These are phyloP conservation scores for Bigelowiella natans DNA, from an alignment of 78 protist genomes.

Conservation along the genomic window DNA sequence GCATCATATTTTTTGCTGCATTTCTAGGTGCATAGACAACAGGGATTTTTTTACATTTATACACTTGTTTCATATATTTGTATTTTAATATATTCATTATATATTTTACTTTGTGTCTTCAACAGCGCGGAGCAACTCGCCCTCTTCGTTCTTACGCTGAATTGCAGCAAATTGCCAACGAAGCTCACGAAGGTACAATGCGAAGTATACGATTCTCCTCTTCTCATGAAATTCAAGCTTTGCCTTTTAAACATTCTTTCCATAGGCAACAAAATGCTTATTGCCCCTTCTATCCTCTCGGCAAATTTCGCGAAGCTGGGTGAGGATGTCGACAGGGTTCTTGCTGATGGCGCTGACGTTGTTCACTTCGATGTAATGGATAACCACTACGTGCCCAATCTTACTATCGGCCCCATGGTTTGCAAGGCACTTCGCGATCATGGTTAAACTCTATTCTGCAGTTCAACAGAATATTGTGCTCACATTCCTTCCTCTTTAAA, in stretches of 20 bases:
- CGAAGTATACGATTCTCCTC: not conserved
- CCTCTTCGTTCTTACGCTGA: not conserved
- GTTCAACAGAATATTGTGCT: not conserved
- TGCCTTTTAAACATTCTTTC: not conserved
- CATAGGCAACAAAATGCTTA: not conserved
- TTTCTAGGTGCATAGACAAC: not conserved
- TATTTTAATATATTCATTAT: not conserved
- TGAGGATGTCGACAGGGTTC: slow-evolving; percentile 23
- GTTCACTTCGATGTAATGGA: slow-evolving; percentile 52
- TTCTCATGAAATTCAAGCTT: not conserved
- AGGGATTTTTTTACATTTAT: not conserved
- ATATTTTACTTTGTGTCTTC: not conserved
- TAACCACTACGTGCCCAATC: slow-evolving; percentile 48
- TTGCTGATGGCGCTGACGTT: slow-evolving; percentile 37
- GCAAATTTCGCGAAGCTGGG: slow-evolving; percentile 39
- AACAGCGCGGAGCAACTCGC: not conserved
- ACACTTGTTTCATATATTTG: not conserved
- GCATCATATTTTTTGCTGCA: not conserved
- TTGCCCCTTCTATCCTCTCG: slow-evolving; percentile 47
- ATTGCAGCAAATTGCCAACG: not conserved
- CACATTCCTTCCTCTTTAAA: not conserved
- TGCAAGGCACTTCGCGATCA: slow-evolving; percentile 19
- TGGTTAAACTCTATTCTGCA: too few species aligned
- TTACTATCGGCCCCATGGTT: slow-evolving; percentile 46
- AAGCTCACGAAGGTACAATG: not conserved